Conservation (phyloP, 768 basidiomycete genomes). For the Suillus ampliporus region DNA sequence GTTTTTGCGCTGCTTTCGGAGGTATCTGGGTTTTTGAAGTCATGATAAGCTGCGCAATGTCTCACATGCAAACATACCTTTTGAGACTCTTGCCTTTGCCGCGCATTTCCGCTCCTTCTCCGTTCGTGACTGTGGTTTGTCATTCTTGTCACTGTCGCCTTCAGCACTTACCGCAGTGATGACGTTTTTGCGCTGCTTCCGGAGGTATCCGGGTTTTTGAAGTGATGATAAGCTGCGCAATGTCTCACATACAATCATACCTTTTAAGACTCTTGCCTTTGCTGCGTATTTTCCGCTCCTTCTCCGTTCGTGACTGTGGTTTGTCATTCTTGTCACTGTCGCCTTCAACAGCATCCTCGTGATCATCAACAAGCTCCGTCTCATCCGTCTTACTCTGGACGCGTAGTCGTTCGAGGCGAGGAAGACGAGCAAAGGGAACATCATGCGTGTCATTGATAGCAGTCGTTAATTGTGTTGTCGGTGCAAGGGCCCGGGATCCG, state of each 20-base stretch:
- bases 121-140: conserved; percentile 26
- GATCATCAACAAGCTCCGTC: conserved; percentile 52
- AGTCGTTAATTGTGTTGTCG: conserved; percentile 63
- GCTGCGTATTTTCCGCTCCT: conserved; percentile 83
- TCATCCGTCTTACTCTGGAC: conserved; percentile 76
- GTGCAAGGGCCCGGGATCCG: conserved; percentile 71
- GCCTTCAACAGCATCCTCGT: conserved; percentile 42
- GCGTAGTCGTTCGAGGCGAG: conserved; percentile 79
- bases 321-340: conserved; percentile 40
- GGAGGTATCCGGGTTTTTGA: conserved; percentile 55
- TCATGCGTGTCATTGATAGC: conserved; percentile 49
- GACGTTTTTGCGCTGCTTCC: conserved; percentile 95
- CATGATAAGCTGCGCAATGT: neutral
- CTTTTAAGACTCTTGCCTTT: conserved; percentile 87
- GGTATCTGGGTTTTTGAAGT: conserved; percentile 46
- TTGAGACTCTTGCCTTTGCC: conserved; percentile 89
- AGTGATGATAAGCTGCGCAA: neutral
- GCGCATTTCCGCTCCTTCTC: conserved; percentile 74
- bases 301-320: conserved; percentile 28
- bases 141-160: conserved; percentile 37
- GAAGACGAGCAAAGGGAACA: conserved; percentile 71
- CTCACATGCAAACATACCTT: conserved; percentile 44
- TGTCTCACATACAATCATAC: conserved; percentile 31
- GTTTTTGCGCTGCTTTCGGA: conserved; percentile 94
- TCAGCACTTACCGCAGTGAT: conserved; percentile 79